Base-by-base conservation (phyloP, 2,329 filamentous ascomycete genomes). In the Akanthomyces dipterigenus region DNA sequence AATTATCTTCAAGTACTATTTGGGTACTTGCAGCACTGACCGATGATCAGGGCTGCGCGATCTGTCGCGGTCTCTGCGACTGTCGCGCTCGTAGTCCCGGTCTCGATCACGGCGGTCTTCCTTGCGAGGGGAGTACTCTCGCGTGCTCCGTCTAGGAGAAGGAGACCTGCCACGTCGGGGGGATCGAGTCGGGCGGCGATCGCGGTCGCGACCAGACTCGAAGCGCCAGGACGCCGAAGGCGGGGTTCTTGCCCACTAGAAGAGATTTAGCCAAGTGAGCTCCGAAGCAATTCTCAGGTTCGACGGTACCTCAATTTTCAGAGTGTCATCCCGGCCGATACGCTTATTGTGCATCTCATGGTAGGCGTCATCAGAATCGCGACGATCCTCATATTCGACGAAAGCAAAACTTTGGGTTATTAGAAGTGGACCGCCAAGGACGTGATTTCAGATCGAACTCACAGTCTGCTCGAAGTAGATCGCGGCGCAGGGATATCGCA, bases 341-440 rank as follows among this genome's bases (percentile, higher is more conserved):
- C 93, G 91, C 86, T 97, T 97, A 82, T 98, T 98, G 75, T 99
- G 95, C 95, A 99, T 99, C 80, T 99, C 95, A 76, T 99, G 91
- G 75, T 99, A 99, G 53, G 95, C 95, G 79, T 99, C 95, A 76
- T 99, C 95, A 66, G 95, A 93, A 82, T 99, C 95, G 69, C 95
- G 93, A 70, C 93, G 91, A 76, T 93, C 96, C 81, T 99, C 95
- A 77, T 99, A 99, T 79, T 99, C 95, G 66, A 99, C 95, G 75
- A 99, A 99, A 42, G 95, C 95, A 76, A 99, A 99, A 68, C 95
- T 87, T 46, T 40, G 5, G 12, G 40, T 28, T 2, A 40, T 63
- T 26, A 63, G 40, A 7, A 42, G 26, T 14, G 26, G 45, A 50
- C 43, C 28, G 6, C 1, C 40, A 18, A 8, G 16, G 31, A 8